Evolutionary conservation across 768 basidiomycete species (phyloP).

Genomic region (Grammothele lineata): DNA sequence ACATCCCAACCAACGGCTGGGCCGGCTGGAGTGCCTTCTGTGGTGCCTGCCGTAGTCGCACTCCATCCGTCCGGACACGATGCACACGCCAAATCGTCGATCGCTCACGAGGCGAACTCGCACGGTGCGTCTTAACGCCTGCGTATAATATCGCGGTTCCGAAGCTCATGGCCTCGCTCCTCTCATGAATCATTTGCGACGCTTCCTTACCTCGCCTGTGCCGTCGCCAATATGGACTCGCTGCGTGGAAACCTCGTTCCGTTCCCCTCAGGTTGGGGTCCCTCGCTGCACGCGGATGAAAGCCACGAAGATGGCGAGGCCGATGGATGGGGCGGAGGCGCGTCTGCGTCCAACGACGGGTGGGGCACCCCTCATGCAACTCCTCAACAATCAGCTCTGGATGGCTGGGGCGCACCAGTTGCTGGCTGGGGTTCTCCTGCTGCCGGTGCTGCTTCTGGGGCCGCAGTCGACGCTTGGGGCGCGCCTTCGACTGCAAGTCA

Average conservation of each 20-base stretch:
- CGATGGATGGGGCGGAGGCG: background rate
- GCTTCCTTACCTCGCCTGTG: background rate
- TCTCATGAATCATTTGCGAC: background rate
- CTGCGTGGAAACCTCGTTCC: slow-evolving; percentile 10
- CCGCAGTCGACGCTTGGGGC: too few relatives aligned
- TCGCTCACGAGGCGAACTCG: slow-evolving; percentile 1
- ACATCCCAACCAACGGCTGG: slow-evolving; percentile 1
- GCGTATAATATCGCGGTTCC: background rate
- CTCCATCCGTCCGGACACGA: slow-evolving; percentile 7
- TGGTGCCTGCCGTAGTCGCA: slow-evolving; percentile 3
- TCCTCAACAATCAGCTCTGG: too few relatives aligned
- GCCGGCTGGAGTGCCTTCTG: background rate
- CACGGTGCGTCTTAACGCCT: slow-evolving; percentile 7
- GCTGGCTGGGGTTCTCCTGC: too few relatives aligned
- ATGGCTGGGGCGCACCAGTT: too few relatives aligned
- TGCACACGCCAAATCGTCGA: slow-evolving; percentile 4
- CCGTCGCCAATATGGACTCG: background rate
- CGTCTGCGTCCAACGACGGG: background rate
- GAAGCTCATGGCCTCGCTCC: background rate
- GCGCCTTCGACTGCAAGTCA: too few relatives aligned
- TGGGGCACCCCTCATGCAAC: background rate
- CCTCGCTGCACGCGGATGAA: slow-evolving; percentile 1
- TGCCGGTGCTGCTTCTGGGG: too few relatives aligned
- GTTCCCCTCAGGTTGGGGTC: slow-evolving; percentile 9
- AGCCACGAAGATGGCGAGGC: background rate